These are phyloP conservation scores for Boletus albobrunnescens DNA, from an alignment of 1,284 basidiomycete species.

Conservation along the genomic window DNA sequence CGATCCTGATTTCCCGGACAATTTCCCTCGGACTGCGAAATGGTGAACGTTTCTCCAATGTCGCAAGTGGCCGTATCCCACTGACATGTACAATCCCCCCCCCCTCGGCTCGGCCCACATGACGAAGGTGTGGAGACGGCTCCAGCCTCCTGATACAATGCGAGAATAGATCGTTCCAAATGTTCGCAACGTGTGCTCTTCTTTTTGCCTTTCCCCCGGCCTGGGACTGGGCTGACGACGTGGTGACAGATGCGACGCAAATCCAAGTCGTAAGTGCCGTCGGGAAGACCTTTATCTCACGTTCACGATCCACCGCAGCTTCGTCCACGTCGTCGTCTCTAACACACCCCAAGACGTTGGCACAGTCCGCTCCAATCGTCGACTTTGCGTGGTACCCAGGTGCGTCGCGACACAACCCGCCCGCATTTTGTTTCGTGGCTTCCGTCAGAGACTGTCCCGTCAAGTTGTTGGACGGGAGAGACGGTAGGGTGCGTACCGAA, in stretches of 20 bases:
- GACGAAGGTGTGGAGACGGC: constrained; percentile 61
- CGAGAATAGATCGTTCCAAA: constrained; percentile 55
- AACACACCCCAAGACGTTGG: constrained; percentile 28
- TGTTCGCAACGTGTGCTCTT: constrained; percentile 31
- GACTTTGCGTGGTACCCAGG: constrained; percentile 81
- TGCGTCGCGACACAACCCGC: constrained; percentile 54
- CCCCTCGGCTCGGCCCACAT: no score
- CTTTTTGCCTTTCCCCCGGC: background rate
- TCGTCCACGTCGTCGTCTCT: constrained; percentile 2
- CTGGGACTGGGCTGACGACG: background rate
- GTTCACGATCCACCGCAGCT: background rate
- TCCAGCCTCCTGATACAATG: constrained; percentile 54
- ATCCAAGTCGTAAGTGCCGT: constrained; percentile 9
- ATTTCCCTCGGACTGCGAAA: constrained; percentile 49
- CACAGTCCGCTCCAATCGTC: constrained; percentile 66
- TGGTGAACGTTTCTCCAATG: constrained; percentile 37
- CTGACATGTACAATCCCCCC: background rate
- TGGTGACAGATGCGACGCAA: constrained; percentile 1
- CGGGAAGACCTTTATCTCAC: background rate
- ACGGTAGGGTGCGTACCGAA: constrained; percentile 60
- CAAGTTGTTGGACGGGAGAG: constrained; percentile 71
- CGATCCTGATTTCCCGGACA: constrained; percentile 29
- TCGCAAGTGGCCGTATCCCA: background rate
- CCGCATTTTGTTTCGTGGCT: constrained; percentile 75
- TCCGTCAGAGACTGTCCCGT: constrained; percentile 81